Evolutionary conservation across 768 basidiomycete species (phyloP), one percentile per base, ranked within the genome.

Genomic region (Chlorophyllum brunneum): DNA sequence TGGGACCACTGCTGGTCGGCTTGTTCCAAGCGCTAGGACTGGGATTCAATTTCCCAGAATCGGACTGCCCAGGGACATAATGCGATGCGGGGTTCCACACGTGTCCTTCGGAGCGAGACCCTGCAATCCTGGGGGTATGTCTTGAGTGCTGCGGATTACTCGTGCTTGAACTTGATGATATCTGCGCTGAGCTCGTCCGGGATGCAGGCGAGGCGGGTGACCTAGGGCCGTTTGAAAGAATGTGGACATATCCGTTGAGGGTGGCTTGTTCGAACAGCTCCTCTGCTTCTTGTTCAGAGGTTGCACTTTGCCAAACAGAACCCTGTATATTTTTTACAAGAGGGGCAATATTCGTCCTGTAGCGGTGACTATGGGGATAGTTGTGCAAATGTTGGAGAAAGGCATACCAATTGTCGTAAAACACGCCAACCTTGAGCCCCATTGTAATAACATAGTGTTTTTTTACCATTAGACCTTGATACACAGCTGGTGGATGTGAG

Each of bases 271-370:
- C 42, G 58, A 72, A 75, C 39, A 59, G 61, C 5, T 58, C 56
- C 18, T 38, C 30, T 0, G 81, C 81, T 54, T 80, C 72, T 24
- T 66, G 72, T 55, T 73, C 58, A 2, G 74, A 67, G 2, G 53
- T 7, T 56, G 77, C 81, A 39, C 75, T 66, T 53, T 82, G 70
- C 56, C 70, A 61, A 5, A 74, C 55, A 2, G 76, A 63, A 29
- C 70, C 72, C 7, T 74, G 65, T 8, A 81, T 68, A 3, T 72
- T 67, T 47, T 58, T 71, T 9, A 78, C 74, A 47, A 75, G 66
- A 6, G 74, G 70, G 1, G 63, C 68, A 15, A 69, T 72, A 58
- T 79, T 73, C 8, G 73, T 60, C 81, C 81, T 82, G 15, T 13
- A 11, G 22, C n/a, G 18, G 27, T n/a, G 15, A 13, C 22, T 16